These are phyloP conservation scores for Arthrobotrys entomopaga DNA, from an alignment of 2,329 filamentous ascomycete genomes.

Conservation along the genomic window DNA sequence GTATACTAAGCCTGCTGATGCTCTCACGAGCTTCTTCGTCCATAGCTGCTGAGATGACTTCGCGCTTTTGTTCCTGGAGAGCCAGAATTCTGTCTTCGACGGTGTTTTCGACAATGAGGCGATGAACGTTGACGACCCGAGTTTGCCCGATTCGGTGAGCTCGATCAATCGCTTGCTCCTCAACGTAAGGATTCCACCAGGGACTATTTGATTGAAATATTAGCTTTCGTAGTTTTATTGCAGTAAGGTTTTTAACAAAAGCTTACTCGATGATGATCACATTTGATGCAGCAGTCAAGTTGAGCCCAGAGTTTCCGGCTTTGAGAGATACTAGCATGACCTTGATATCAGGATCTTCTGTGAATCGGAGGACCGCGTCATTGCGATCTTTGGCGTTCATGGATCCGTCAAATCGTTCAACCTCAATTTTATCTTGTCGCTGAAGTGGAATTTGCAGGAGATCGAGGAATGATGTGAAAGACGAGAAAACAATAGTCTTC, in stretches of 20 bases:
- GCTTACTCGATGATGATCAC: conserved; percentile 81
- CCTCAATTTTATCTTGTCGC: conserved; percentile 63
- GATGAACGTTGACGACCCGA: conserved; percentile 79
- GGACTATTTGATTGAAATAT: conserved; percentile 26
- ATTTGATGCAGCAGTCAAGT: conserved; percentile 81
- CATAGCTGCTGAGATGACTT: conserved; percentile 79
- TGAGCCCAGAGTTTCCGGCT: conserved; percentile 85
- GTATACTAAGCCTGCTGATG: conserved; percentile 73
- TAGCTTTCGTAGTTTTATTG: conserved; percentile 63
- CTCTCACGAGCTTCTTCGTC: conserved; percentile 77
- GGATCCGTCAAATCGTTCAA: conserved; percentile 78
- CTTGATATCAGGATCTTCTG: conserved; percentile 69
- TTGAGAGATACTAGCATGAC: conserved; percentile 83
- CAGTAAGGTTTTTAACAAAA: neutral
- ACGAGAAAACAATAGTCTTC: conserved; percentile 84
- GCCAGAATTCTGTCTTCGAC: conserved; percentile 87
- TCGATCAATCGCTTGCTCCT: conserved; percentile 90
- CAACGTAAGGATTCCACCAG: conserved; percentile 79
- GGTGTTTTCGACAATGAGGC: conserved; percentile 78
- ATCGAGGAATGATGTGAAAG: conserved; percentile 82
- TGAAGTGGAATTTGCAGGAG: conserved; percentile 78
- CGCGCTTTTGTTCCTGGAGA: conserved; percentile 80
- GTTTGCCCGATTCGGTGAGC: conserved; percentile 87
- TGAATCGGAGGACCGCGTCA: conserved; percentile 74
- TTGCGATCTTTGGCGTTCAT: conserved; percentile 76